Conservation (phyloP, 2,329 filamentous ascomycete species). For the Ophiostoma montium region DNA sequence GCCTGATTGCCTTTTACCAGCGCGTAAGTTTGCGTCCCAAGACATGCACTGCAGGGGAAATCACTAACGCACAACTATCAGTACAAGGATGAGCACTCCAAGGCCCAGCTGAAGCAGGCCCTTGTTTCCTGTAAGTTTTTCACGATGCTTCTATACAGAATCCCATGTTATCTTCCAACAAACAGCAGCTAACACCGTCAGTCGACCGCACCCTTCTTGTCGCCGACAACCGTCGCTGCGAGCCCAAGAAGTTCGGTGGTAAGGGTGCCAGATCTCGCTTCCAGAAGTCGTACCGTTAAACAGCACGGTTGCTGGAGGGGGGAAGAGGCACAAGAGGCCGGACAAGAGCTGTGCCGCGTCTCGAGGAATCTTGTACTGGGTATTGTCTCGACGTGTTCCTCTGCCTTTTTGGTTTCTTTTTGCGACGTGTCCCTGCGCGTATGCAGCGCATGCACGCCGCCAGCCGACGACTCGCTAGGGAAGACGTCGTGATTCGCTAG, state of each 20-base stretch:
- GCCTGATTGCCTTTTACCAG: conserved; percentile 34
- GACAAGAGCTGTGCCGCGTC: conserved; percentile 2
- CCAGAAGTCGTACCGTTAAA: conserved; percentile 99
- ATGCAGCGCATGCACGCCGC: neutral
- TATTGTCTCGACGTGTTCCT: neutral
- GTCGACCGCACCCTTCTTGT: conserved; percentile 57
- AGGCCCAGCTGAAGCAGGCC: conserved; percentile 98
- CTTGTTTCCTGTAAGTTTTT: conserved; percentile 62
- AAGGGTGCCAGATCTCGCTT: conserved; percentile 87
- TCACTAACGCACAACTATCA: conserved; percentile 46
- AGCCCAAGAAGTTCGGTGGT: conserved; percentile 97
- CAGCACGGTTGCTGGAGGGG: conserved; percentile 1
- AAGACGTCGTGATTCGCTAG: neutral
- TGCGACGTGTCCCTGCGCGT: neutral
- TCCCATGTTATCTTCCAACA: too few species aligned
- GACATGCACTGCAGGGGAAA: too few species aligned
- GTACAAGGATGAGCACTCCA: conserved; percentile 99
- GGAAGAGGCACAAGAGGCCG: neutral
- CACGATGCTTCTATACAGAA: too few species aligned
- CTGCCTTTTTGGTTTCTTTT: neutral
- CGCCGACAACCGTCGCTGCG: conserved; percentile 96
- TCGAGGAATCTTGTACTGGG: neutral
- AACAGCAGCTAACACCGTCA: neutral
- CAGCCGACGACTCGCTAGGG: neutral
- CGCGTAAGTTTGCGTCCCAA: conserved; percentile 43